A percentile compares a stretch with the other conserved stretches of the same genome.
Conservation (phyloP, 129 eudicot genomes). For the Flaveria brownii region DNA sequence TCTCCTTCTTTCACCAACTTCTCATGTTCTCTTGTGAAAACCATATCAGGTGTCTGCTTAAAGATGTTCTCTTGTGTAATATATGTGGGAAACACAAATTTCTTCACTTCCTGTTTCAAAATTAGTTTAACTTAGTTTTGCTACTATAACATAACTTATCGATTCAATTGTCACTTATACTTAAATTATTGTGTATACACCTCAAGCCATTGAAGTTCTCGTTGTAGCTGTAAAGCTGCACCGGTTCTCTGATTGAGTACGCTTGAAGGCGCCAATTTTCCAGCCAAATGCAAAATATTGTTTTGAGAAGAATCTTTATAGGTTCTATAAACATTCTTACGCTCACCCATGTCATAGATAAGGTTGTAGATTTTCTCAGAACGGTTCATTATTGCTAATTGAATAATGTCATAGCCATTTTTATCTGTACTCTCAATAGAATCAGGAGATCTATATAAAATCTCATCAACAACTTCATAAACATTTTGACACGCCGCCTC, state of each 20-base stretch:
- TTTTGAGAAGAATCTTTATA: constrained; percentile 13
- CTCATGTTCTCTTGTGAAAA: constrained; percentile 22
- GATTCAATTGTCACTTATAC: too few species aligned
- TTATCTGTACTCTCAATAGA: neutral
- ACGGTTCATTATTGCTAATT: constrained; percentile 23
- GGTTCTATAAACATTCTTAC: neutral
- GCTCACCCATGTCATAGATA: constrained; percentile 16
- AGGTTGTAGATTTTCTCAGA: constrained; percentile 25
- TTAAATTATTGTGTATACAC: neutral
- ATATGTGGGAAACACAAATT: constrained; percentile 4
- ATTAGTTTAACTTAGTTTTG: too few species aligned
- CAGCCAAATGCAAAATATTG: constrained; percentile 35
- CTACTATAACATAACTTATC: too few species aligned
- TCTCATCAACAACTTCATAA: constrained; percentile 18
- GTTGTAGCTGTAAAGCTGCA: constrained; percentile 32
- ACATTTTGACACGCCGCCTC: constrained; percentile 26
- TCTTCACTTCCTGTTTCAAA: constrained; percentile 22
- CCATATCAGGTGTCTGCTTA: constrained; percentile 25
- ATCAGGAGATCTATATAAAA: neutral
- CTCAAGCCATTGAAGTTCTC: constrained; percentile 37
- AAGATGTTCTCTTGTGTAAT: constrained; percentile 17
- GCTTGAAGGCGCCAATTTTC: constrained; percentile 15
- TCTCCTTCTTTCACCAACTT: constrained; percentile 25
- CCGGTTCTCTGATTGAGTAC: constrained; percentile 18
- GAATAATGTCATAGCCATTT: constrained; percentile 19